Evolutionary conservation across 352 stramenopile species (phyloP).

Genomic region (Globisporangium lucens): DNA sequence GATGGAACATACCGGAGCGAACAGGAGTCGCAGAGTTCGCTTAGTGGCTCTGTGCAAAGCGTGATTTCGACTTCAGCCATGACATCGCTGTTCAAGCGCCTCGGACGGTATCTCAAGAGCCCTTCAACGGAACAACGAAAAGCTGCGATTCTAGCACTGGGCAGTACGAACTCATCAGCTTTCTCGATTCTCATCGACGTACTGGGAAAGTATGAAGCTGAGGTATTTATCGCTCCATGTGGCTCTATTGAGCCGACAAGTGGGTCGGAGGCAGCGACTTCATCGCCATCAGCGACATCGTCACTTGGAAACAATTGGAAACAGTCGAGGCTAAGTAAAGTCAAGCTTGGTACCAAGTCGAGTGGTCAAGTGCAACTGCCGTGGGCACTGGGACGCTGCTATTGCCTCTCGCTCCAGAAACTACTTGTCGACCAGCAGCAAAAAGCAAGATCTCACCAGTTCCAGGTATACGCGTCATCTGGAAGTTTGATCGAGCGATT

Average conservation of each 20-base stretch:
- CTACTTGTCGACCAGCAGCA: background rate
- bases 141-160: conserved; percentile 47
- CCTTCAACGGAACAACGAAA: conserved; percentile 51
- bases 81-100: conserved; percentile 43
- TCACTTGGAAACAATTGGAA: conserved; percentile 11
- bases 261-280: background rate
- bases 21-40: conserved; percentile 1
- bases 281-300: background rate
- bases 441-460: background rate
- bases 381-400: conserved; percentile 57
- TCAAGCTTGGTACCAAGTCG: conserved; percentile 11
- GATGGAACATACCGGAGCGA: background rate
- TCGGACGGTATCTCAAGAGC: conserved; percentile 58
- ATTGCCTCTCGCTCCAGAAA: conserved; percentile 46
- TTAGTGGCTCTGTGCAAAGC: conserved; percentile 25
- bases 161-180: conserved; percentile 33
- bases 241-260: too few species aligned
- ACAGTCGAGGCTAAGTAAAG: conserved; percentile 14
- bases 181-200: conserved; percentile 45
- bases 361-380: conserved; percentile 33
- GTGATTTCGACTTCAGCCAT: conserved; percentile 39
- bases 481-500: conserved; percentile 14
- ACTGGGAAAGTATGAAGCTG: conserved; percentile 46
- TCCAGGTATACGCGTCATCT: background rate
- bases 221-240: conserved; percentile 26